Percentiles rank a stretch among this genome's conserved stretches.
phyloP scores from a whole-genome alignment of 805 yeast species.

The Tetrapisispora iriomotensis region DNA sequence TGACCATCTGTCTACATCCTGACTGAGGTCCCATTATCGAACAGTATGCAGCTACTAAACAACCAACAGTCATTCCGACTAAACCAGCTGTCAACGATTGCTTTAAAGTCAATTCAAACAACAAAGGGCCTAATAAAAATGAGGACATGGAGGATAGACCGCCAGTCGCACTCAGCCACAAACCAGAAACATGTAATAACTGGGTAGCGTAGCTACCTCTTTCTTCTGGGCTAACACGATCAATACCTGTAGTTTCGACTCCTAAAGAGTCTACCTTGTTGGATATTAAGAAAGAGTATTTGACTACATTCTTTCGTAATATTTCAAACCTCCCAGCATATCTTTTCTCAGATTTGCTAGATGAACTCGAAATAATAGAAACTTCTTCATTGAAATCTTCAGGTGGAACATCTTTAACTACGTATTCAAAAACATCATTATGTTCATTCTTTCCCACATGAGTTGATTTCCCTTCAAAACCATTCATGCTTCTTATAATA shows the following conservation, averaged over 20 bases:
- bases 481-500: too few relatives aligned
- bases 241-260: conserved; percentile 74
- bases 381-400: neutral
- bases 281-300: conserved; percentile 23
- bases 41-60: conserved; percentile 72
- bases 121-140: conserved; percentile 62
- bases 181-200: conserved; percentile 46
- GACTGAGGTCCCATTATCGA: conserved; percentile 84
- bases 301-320: neutral
- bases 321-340: neutral
- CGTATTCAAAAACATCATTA: neutral
- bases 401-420: neutral
- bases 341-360: neutral
- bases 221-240: conserved; percentile 59
- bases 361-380: neutral
- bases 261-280: conserved; percentile 43
- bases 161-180: conserved; percentile 82
- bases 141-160: conserved; percentile 87
- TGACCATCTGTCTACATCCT: conserved; percentile 83
- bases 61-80: conserved; percentile 56
- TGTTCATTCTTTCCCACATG: neutral
- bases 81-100: conserved; percentile 56
- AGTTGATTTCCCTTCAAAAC: too few relatives aligned
- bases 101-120: conserved; percentile 58
- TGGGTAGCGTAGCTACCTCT: conserved; percentile 36